Evolutionary conservation across 2,329 filamentous ascomycete species (phyloP).

Genomic region (Xylariaceae sp.): DNA sequence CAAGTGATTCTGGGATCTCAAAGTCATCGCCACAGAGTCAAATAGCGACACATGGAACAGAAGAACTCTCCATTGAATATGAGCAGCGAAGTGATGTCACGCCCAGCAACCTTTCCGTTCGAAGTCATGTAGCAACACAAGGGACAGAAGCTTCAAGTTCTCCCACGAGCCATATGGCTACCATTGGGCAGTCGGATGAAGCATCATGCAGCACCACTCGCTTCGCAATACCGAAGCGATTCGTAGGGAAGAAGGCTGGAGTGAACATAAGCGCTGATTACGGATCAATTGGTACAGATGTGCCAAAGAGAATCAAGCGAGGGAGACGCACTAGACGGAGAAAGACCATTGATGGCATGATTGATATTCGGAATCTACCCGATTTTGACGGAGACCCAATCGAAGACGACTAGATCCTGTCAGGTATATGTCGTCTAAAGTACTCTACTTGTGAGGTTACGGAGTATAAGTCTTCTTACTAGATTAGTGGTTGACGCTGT

Average conservation of each 20-base stretch:
- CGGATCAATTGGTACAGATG: not conserved
- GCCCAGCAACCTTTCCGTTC: too few relatives aligned
- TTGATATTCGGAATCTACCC: conserved; percentile 27
- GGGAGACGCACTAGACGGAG: conserved; percentile 8
- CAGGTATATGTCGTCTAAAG: too few relatives aligned
- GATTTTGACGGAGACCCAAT: conserved; percentile 28
- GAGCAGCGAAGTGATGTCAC: too few relatives aligned
- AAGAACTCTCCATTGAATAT: too few relatives aligned
- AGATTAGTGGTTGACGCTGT: too few relatives aligned
- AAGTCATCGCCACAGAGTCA: conserved; percentile 14
- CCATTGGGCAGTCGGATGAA: conserved; percentile 14
- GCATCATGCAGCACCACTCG: conserved; percentile 9
- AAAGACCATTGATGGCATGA: conserved; percentile 23
- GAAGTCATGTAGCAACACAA: not conserved
- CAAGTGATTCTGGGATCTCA: conserved; percentile 1
- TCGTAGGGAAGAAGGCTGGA: conserved; percentile 24
- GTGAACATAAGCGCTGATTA: not conserved
- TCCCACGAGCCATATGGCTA: conserved; percentile 16
- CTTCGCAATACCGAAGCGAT: conserved; percentile 24
- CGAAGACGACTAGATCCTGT: conserved; percentile 10
- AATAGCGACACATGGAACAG: conserved; percentile 16
- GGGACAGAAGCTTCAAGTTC: conserved; percentile 14
- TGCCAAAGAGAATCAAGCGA: not conserved
- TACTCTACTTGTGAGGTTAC: too few relatives aligned
- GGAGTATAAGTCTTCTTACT: too few relatives aligned